Conservation (phyloP, 2,329 filamentous ascomycete species). For the Ascochyta fabae region DNA sequence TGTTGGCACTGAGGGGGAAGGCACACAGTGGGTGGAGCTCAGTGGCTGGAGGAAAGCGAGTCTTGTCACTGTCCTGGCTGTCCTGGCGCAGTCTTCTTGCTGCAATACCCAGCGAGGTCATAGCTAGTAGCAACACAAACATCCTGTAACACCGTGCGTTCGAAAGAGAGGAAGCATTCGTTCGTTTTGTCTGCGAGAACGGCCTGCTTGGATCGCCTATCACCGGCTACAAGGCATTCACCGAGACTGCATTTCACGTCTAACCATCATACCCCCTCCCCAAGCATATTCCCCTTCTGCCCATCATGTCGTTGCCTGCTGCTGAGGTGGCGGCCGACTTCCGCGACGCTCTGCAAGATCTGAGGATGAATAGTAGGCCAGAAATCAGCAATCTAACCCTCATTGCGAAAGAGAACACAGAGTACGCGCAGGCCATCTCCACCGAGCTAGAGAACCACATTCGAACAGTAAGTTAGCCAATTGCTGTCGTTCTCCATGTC, state of each 20-base stretch:
- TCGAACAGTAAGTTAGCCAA: conserved; percentile 75
- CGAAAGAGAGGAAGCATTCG: conserved; percentile 51
- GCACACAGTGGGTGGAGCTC: conserved; percentile 40
- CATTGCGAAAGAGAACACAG: conserved; percentile 96
- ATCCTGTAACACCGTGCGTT: conserved; percentile 49
- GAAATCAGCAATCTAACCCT: conserved; percentile 98
- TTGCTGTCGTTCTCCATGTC: conserved; percentile 47
- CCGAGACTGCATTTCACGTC: conserved; percentile 29
- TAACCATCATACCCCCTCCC: conserved; percentile 33
- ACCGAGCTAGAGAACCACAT: conserved; percentile 92
- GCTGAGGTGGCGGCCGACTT: conserved; percentile 96
- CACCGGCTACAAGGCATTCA: conserved; percentile 32
- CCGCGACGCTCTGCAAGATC: conserved; percentile 87
- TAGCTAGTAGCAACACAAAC: conserved; percentile 60
- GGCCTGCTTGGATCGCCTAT: conserved; percentile 36
- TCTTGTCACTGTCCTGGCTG: conserved; percentile 43
- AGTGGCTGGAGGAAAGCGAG: conserved; percentile 43
- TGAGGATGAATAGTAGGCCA: conserved; percentile 87
- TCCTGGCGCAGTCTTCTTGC: conserved; percentile 40
- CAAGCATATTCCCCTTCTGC: conserved; percentile 35
- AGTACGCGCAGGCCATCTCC: conserved; percentile 92
- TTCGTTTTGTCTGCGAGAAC: conserved; percentile 44
- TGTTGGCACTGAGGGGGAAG: conserved; percentile 41
- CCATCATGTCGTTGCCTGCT: conserved; percentile 70
- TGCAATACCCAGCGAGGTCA: conserved; percentile 43